phyloP scores from a whole-genome alignment of 2,329 filamentous ascomycete genomes.

The Keithomyces neogunnii region DNA sequence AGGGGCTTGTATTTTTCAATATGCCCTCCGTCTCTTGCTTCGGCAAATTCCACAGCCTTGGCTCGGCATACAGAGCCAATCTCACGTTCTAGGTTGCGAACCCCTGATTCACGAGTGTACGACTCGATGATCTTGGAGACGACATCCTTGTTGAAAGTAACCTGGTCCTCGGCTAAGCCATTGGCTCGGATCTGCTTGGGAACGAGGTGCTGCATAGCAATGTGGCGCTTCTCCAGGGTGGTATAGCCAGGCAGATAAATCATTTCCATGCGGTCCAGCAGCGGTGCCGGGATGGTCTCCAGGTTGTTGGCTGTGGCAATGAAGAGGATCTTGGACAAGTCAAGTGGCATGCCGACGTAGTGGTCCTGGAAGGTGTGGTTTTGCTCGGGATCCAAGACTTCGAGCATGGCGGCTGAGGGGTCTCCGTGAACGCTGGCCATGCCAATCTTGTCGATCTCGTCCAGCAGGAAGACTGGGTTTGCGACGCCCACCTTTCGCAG shows the following conservation, averaged over 20 bases:
- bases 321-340: conserved; percentile 93
- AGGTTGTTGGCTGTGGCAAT: conserved; percentile 94
- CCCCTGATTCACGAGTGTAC: conserved; percentile 93
- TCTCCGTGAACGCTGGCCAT: conserved; percentile 89
- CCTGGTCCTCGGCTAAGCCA: conserved; percentile 67
- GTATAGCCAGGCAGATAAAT: conserved; percentile 93
- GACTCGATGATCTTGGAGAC: conserved; percentile 92
- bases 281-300: conserved; percentile 87
- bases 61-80: conserved; percentile 89
- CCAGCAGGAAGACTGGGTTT: conserved; percentile 90
- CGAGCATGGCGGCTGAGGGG: conserved; percentile 93
- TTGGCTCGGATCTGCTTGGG: conserved; percentile 93
- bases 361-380: conserved; percentile 94
- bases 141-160: conserved; percentile 72
- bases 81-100: conserved; percentile 92
- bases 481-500: conserved; percentile 91
- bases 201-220: conserved; percentile 85
- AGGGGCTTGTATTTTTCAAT: conserved; percentile 63
- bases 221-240: conserved; percentile 92
- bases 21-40: conserved; percentile 68
- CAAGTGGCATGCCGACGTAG: conserved; percentile 91
- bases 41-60: conserved; percentile 91
- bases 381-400: conserved; percentile 95
- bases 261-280: conserved; percentile 95
- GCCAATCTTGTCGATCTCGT: conserved; percentile 97